Evolutionary conservation across 768 basidiomycete genomes (phyloP).

Genomic region (Zangia roseola): DNA sequence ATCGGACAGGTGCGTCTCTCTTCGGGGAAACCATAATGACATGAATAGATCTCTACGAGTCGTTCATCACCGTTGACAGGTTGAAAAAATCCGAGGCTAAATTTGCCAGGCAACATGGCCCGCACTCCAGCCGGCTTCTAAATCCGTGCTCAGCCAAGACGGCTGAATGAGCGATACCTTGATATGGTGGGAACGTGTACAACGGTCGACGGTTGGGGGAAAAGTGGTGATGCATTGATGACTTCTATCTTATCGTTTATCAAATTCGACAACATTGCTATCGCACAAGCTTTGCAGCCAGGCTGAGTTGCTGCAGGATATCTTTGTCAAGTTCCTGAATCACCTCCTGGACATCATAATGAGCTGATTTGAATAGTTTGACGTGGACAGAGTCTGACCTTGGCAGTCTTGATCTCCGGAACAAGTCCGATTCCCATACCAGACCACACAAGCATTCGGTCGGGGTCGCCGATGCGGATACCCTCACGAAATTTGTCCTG

Average conservation of each 20-base stretch:
- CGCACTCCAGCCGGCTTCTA: constrained; percentile 12
- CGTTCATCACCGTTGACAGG: constrained; percentile 18
- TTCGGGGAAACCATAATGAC: neutral
- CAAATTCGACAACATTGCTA: constrained; percentile 23
- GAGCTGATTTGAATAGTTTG: neutral
- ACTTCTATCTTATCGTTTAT: constrained; percentile 17
- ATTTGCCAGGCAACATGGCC: constrained; percentile 6
- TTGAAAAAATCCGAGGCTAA: constrained; percentile 6
- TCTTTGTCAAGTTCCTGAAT: constrained; percentile 52
- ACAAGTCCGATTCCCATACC: constrained; percentile 64
- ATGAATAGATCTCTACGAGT: neutral
- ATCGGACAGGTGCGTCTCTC: constrained; percentile 1
- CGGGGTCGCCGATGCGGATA: constrained; percentile 42
- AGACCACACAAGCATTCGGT: constrained; percentile 63
- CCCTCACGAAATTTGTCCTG: constrained; percentile 47
- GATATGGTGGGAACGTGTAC: constrained; percentile 20
- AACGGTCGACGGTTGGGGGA: neutral
- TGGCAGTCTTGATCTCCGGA: constrained; percentile 40
- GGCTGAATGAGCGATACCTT: constrained; percentile 6
- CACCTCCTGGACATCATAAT: constrained; percentile 44
- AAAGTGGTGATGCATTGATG: constrained; percentile 1
- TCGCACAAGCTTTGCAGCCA: constrained; percentile 25
- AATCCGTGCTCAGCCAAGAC: constrained; percentile 3
- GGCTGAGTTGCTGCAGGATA: constrained; percentile 37
- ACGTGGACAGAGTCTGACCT: constrained; percentile 30